Conservation (phyloP, 305 asterid genomes). For the Plantago coronopus region DNA sequence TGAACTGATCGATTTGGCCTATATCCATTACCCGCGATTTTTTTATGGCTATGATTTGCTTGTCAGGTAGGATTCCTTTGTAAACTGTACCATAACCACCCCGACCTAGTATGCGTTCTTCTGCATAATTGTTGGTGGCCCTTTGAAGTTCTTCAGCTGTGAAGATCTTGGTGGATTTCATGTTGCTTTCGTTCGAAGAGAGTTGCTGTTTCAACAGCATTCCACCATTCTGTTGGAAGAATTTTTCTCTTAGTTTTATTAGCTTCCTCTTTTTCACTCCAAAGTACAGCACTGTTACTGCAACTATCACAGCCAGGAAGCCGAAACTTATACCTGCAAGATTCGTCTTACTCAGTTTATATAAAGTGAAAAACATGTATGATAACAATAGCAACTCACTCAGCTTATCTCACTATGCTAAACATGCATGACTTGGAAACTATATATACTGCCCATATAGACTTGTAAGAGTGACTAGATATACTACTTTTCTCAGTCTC, state of each 20-base stretch:
- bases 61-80: constrained; percentile 44
- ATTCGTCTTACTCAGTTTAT: neutral
- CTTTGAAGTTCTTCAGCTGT: constrained; percentile 38
- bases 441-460: no score
- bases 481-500: no score
- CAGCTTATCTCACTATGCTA: no score
- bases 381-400: no score
- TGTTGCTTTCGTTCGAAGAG: constrained; percentile 23
- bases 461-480: no score
- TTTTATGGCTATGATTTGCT: constrained; percentile 44
- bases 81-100: constrained; percentile 63
- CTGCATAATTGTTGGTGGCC: constrained; percentile 48
- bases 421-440: no score
- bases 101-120: constrained; percentile 40
- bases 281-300: constrained; percentile 28
- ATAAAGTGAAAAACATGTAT: neutral
- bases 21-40: constrained; percentile 42
- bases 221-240: constrained; percentile 42
- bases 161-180: constrained; percentile 36
- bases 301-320: constrained; percentile 26
- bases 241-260: constrained; percentile 27
- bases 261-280: constrained; percentile 25
- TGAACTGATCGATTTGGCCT: constrained; percentile 41
- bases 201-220: constrained; percentile 25
- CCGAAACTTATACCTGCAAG: constrained; percentile 29